Evolutionary conservation across 202 grass and related monocot species (phyloP).

Genomic region (Schoenoplectus tabernaemontani): DNA sequence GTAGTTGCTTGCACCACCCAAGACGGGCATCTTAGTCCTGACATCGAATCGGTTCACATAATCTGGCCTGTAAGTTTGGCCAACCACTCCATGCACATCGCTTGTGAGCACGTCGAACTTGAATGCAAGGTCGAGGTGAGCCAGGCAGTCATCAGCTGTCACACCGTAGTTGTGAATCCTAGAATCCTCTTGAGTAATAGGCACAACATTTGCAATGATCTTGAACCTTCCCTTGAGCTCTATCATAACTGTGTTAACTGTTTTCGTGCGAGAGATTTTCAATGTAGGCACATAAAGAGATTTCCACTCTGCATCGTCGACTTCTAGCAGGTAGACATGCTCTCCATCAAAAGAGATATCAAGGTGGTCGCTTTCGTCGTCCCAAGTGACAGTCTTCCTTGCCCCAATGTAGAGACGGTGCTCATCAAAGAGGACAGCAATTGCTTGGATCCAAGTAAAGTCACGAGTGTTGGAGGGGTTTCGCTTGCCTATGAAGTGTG

Average conservation of each 20-base stretch:
- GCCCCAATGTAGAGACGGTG: constrained; percentile 20
- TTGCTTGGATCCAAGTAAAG: constrained; percentile 34
- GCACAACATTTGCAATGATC: constrained; percentile 15
- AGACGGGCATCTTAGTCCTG: constrained; percentile 30
- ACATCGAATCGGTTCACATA: constrained; percentile 39
- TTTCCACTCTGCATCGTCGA: constrained; percentile 1
- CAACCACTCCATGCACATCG: constrained; percentile 37
- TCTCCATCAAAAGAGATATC: constrained; percentile 22
- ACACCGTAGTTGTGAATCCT: constrained; percentile 27
- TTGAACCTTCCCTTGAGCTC: constrained; percentile 16
- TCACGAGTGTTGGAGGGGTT: constrained; percentile 15
- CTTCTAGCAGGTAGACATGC: background rate
- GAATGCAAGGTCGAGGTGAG: constrained; percentile 40
- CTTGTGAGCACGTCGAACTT: constrained; percentile 32
- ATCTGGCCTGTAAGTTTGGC: constrained; percentile 37
- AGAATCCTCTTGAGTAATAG: constrained; percentile 25
- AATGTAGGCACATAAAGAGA: background rate
- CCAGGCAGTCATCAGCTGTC: constrained; percentile 19
- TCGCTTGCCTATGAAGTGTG: background rate
- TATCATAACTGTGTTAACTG: background rate
- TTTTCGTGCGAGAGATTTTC: background rate
- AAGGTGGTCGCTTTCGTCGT: constrained; percentile 14
- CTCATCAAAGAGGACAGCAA: constrained; percentile 10
- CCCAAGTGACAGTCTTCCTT: constrained; percentile 1
- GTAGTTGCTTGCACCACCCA: constrained; percentile 32